Conservation (phyloP, 495 filamentous ascomycete genomes). For the Aspergillus baeticus region DNA sequence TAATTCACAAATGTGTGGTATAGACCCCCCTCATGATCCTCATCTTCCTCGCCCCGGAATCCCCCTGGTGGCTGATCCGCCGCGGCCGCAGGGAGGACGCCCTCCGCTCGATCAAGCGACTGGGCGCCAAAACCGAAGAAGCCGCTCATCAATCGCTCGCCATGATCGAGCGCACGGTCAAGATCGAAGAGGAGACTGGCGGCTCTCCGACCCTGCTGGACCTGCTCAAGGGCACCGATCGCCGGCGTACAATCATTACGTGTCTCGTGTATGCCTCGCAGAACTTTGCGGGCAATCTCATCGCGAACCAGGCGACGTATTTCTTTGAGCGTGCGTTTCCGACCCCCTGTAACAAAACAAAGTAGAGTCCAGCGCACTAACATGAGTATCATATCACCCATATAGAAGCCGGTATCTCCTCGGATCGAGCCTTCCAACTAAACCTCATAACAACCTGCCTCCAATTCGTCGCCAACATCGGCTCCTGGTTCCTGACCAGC, state of each 20-base stretch:
- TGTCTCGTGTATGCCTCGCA: conserved; percentile 52
- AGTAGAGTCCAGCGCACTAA: too few species aligned
- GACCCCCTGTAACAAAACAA: too few species aligned
- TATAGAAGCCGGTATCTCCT: conserved; percentile 61
- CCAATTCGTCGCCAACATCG: conserved; percentile 29
- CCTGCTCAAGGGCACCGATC: conserved; percentile 66
- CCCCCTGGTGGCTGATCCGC: conserved; percentile 54
- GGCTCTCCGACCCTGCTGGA: conserved; percentile 60
- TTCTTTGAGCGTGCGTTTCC: conserved; percentile 66
- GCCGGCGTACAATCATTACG: conserved; percentile 65
- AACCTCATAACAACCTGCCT: conserved; percentile 40
- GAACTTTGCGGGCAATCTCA: conserved; percentile 56
- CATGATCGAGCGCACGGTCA: conserved; percentile 73
- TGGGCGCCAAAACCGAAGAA: conserved; percentile 54
- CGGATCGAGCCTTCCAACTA: conserved; percentile 30
- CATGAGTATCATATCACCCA: too few species aligned
- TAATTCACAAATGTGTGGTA: not conserved
- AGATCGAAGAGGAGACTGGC: conserved; percentile 59
- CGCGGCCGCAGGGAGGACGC: conserved; percentile 63
- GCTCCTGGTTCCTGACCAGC: conserved; percentile 65
- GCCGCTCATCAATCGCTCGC: conserved; percentile 62
- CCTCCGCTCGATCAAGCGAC: conserved; percentile 58
- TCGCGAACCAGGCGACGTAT: conserved; percentile 76
- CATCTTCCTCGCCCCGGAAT: conserved; percentile 64
- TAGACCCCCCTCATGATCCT: conserved; percentile 60